Base-by-base conservation (phyloP, 352 stramenopile species). In the Globisporangium canariense region DNA sequence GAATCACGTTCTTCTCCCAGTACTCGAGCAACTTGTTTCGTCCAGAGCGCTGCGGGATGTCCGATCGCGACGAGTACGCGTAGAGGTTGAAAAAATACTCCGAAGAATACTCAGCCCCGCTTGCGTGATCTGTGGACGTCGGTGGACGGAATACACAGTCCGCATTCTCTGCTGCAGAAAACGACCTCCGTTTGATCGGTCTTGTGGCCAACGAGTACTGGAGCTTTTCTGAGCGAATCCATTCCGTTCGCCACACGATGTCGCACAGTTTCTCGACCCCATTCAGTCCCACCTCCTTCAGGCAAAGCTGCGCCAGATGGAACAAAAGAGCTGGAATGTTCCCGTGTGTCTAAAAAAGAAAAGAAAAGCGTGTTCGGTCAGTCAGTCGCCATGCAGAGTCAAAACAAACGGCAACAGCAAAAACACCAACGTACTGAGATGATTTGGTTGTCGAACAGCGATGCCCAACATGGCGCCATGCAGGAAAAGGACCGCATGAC, bases 1-100 rank as follows among this genome's bases (percentile, higher is more conserved):
- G 85, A 58, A 93, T 93, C 34, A 93, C 85, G 54, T 93, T 87
- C 60, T 90, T 90, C 60, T 93, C 85, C 85, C 85, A 93, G 40
- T 90, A 90, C 58, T 93, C 85, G 40, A 93, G 64, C 55, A 93
- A 69, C 60, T 93, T 93, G 70, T 93, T 93, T 62, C 85, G 69
- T 0, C 82, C 81, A 0, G 83, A 89, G 47, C 89, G 81, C 50
- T 88, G 78, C 0, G 84, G 82, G 3, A 93, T 66, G 59, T 93
- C 82, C 7, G 65, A 56, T 8, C 78, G 69, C 2, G 79, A 86
- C 25, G 83, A 83, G 54, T 89, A 88, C 30, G 85, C 79, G 47
- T 89, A 91, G 46, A 91, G 50, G 50, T 88, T 90, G 68, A 83
- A 93, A 20, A 84, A 82, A 55, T 83, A 88, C 38, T 90, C 81